A percentile compares a stretch with the other conserved stretches of the same genome.
Evolutionary conservation across 805 yeast genomes (phyloP).

Genomic region (Kluyveromyces lactis): DNA sequence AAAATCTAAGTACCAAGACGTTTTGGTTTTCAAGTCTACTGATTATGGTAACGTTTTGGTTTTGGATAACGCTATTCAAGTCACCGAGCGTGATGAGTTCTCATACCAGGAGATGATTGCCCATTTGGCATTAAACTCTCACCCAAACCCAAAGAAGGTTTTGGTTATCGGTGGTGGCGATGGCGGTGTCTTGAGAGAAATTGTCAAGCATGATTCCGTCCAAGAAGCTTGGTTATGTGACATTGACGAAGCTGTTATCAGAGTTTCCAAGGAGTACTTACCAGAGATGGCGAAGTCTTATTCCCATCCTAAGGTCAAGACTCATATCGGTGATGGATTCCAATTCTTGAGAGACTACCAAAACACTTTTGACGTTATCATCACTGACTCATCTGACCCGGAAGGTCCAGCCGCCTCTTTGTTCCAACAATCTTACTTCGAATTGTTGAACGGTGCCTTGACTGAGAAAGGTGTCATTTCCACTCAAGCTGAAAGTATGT

Average conservation of each 20-base stretch:
- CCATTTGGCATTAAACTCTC: conserved; percentile 85
- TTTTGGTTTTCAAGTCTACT: conserved; percentile 84
- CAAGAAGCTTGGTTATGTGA: conserved; percentile 90
- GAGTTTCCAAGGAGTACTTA: conserved; percentile 75
- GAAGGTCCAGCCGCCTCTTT: conserved; percentile 96
- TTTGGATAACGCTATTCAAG: conserved; percentile 91
- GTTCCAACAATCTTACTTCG: conserved; percentile 88
- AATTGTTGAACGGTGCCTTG: conserved; percentile 76
- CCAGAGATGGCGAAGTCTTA: conserved; percentile 84
- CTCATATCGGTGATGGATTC: conserved; percentile 96
- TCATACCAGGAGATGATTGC: conserved; percentile 98
- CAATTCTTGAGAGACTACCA: conserved; percentile 80
- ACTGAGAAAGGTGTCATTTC: conserved; percentile 87
- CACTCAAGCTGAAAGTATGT: conserved; percentile 92
- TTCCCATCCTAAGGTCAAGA: conserved; percentile 80
- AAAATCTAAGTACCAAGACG: conserved; percentile 87
- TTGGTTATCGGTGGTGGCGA: conserved; percentile 98
- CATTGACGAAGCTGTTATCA: conserved; percentile 89
- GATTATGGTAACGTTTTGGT: conserved; percentile 94
- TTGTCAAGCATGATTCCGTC: conserved; percentile 78
- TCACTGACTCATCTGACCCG: conserved; percentile 96
- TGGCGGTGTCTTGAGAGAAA: conserved; percentile 95
- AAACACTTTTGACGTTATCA: conserved; percentile 86
- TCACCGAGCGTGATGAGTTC: conserved; percentile 94
- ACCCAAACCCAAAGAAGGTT: conserved; percentile 89